Conservation (phyloP, 768 basidiomycete genomes). For the Leccinum boreale region DNA sequence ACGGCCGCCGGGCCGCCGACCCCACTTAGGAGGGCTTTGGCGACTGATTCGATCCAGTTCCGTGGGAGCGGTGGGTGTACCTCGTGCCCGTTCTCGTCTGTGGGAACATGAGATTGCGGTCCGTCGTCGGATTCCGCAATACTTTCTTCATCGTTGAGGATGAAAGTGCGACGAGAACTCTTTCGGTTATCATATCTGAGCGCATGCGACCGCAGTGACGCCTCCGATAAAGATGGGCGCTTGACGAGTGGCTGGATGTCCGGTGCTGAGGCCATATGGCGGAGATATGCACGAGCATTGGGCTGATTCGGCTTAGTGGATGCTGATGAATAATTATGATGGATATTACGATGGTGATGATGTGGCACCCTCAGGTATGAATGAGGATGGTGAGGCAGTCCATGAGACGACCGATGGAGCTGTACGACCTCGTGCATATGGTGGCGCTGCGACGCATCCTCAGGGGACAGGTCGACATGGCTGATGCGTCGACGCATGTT, state of each 20-base stretch:
- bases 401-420: constrained; percentile 24
- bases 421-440: constrained; percentile 12
- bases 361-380: constrained; percentile 16
- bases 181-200: constrained; percentile 20
- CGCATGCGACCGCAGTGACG: constrained; percentile 33
- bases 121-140: constrained; percentile 21
- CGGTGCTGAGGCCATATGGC: constrained; percentile 68
- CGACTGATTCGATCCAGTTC: constrained; percentile 72
- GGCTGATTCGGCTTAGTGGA: constrained; percentile 29
- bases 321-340: constrained; percentile 24
- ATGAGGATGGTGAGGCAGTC: constrained; percentile 21
- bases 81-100: constrained; percentile 31
- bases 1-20: constrained; percentile 37
- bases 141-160: constrained; percentile 33
- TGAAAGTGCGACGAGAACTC: constrained; percentile 29
- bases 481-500: constrained; percentile 13
- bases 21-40: constrained; percentile 59
- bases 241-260: constrained; percentile 38
- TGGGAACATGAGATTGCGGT: constrained; percentile 25
- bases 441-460: constrained; percentile 7
- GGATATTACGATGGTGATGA: constrained; percentile 16
- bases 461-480: constrained; percentile 8
- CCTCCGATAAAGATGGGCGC: constrained; percentile 31
- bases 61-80: constrained; percentile 53
- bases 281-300: constrained; percentile 64